Base-by-base conservation (phyloP, 371 early-diverging fungal species). In the Mortierella sp. region DNA sequence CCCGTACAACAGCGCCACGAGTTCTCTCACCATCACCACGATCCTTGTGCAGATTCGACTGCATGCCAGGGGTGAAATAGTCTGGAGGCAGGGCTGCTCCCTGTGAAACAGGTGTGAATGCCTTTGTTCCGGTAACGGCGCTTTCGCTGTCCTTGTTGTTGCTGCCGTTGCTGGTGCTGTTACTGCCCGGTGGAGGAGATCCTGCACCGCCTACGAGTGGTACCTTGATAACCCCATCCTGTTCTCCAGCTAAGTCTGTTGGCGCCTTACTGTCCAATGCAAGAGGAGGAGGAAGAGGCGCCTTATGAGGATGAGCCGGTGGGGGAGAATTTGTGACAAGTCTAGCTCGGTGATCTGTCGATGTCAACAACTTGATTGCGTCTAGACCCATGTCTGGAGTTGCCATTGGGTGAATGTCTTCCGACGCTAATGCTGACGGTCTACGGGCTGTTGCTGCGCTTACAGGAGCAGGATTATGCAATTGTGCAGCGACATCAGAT, bases 331-430 rank as follows among this genome's bases (percentile, higher is more conserved):
- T 44, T 0, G 72, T 72, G 4, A 66, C 19, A 17, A 72, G 65
- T 12, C 48, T 47, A 7, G 72, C 72, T n/a, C 66, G 66, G 26
- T 72, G 72, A 26, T 60, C 57, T 11, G 58, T 48, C 1, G 65
- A 55, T 0, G 59, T 21, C 43, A 55, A 19, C 15, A 23, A 31
- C 27, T 34, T 24, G 39, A 51, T 42, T 23, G 58, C 60, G 7
- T 34, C 21, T 3, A 42, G 32, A 46, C 51, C 43, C 44, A 44
- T 55, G 39, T 55, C 41, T 17, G 50, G 15, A 3, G 39, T 55
- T 9, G 52, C 59, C 67, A 60, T 56, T 0, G 57, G 69, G 28
- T 61, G 56, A 2, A 56, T 43, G 19, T 23, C 48, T 19, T 56
- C 61, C 2, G 59, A 50, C 6, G 21, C 37, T 2, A 37, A 42